Conservation (phyloP, 352 stramenopile species). For the Pythium insidiosum region DNA sequence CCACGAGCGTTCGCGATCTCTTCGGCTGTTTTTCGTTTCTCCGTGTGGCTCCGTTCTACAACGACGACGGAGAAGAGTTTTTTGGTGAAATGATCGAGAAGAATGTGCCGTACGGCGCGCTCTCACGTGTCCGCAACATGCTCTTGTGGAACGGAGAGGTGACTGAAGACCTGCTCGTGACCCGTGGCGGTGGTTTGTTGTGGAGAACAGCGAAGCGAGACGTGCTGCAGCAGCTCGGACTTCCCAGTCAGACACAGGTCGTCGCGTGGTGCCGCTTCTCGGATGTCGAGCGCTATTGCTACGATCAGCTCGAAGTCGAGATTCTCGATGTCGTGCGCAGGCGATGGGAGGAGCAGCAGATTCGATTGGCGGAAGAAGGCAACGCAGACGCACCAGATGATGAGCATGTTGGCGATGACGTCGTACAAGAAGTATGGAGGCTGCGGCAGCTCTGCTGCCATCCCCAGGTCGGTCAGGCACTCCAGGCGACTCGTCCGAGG, state of each 20-base stretch:
- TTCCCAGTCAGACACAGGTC: slow-evolving; percentile 49
- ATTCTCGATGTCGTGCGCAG: slow-evolving; percentile 29
- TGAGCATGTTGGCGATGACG: slow-evolving; percentile 19
- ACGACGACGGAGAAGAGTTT: slow-evolving; percentile 12
- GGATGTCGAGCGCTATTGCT: slow-evolving; percentile 72
- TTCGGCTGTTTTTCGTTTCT: slow-evolving; percentile 81
- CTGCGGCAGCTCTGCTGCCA: slow-evolving; percentile 91
- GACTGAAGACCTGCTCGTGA: neutral
- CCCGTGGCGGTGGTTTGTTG: slow-evolving; percentile 31
- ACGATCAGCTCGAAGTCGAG: slow-evolving; percentile 54
- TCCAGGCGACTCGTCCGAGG: slow-evolving; percentile 8
- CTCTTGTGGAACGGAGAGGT: slow-evolving; percentile 21
- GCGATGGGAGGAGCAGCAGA: slow-evolving; percentile 22
- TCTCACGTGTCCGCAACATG: slow-evolving; percentile 38
- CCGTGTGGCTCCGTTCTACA: slow-evolving; percentile 31
- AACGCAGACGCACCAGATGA: slow-evolving; percentile 1
- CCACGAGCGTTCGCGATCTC: slow-evolving; percentile 74
- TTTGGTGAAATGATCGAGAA: slow-evolving; percentile 31
- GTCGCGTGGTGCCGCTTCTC: slow-evolving; percentile 64
- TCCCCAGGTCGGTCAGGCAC: slow-evolving; percentile 71
- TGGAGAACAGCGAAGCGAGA: slow-evolving; percentile 76
- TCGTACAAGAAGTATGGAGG: slow-evolving; percentile 68
- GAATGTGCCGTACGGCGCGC: slow-evolving; percentile 26
- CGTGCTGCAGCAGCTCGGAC: slow-evolving; percentile 50
- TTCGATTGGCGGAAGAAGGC: neutral